Evolutionary conservation across 163 green algal species (phyloP).

Genomic region (Chlamydomonas reinhardtii): DNA sequence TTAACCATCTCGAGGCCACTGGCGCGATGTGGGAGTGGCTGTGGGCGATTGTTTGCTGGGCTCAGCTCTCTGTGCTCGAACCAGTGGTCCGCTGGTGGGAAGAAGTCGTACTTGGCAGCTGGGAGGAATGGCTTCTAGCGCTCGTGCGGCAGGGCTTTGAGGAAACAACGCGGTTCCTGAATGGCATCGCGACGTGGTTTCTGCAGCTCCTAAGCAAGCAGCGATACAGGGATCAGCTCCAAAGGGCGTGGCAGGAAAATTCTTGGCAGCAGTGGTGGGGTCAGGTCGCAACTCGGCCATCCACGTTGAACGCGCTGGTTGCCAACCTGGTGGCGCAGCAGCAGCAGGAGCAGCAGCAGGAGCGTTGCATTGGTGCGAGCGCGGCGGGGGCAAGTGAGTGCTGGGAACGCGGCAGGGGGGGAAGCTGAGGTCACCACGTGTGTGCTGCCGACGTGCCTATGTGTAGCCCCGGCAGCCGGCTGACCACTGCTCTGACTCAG

Average conservation of each 20-base stretch:
- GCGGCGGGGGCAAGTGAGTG: neutral
- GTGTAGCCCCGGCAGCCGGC: too few species aligned
- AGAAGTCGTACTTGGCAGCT: slow-evolving; percentile 61
- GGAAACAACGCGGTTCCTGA: slow-evolving; percentile 60
- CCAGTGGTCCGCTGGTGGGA: slow-evolving; percentile 68
- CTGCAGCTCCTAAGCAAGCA: slow-evolving; percentile 55
- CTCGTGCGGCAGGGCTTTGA: slow-evolving; percentile 67
- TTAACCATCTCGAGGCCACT: too few species aligned
- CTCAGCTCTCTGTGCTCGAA: slow-evolving; percentile 42
- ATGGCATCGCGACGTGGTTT: slow-evolving; percentile 63
- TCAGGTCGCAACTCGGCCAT: slow-evolving; percentile 40
- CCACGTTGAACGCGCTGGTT: slow-evolving; percentile 75
- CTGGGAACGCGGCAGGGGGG: neutral
- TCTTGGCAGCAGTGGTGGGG: slow-evolving; percentile 49
- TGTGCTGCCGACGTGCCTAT: too few species aligned
- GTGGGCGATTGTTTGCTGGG: neutral
- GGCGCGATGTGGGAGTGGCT: neutral
- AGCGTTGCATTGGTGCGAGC: neutral
- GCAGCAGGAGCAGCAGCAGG: slow-evolving; percentile 5
- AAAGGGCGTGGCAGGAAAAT: slow-evolving; percentile 46
- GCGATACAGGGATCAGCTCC: slow-evolving; percentile 56
- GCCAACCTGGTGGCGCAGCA: slow-evolving; percentile 46
- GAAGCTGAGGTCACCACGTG: neutral
- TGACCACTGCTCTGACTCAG: too few species aligned
- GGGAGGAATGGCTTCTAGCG: slow-evolving; percentile 71